Evolutionary conservation across 108 stramenopile species (phyloP), one percentile per base, ranked within the genome.

Genomic region (Mediolabrus comicus): DNA sequence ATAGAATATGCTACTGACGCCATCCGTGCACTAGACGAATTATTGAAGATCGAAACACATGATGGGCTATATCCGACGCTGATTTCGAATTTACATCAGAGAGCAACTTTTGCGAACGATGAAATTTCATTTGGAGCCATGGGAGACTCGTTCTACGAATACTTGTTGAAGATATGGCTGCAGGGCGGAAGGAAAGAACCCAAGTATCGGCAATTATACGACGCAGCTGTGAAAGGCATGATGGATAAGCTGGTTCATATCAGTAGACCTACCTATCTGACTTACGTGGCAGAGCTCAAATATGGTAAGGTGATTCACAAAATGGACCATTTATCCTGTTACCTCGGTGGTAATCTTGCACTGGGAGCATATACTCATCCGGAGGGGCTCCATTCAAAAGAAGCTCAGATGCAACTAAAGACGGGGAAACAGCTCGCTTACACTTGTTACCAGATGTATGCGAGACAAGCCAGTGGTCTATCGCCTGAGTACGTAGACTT

Each of bases 311-410:
- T 73, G 31, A 16, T 79, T 0, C 64, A 72, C 31, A 86, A 88
- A 51, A 88, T 86, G 86, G 86, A 87, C 58, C 88, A 90, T 66
- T 59, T 93, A 16, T 80, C 83, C 2, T 95, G 94, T 72, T 95
- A 92, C 59, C 71, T 92, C 32, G 87, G 87, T 12, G 94, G 90
- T 6, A 71, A 76, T 3, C 71, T 91, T 38, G 92, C 87, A 0
- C 71, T 93, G 19, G 92, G 88, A 16, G 88, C 92, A 24, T 74
- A 57, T 51, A 87, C 84, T 10, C 58, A 86, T 75, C 85, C 85
- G 0, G 57, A 65, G n/a, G 80, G 80, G 9, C 46, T 81, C n/a
- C 27, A 64, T 2, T 81, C 74, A 7, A 14, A 17, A 6, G 25
- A 59, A 35, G 86, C 84, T 19, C 79, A 83, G 41, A 59, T 72